Percentiles rank a stretch among this genome's conserved stretches.
These are phyloP conservation scores for Aspergillus olivimuriae DNA, from an alignment of 495 filamentous ascomycete species.

Conservation along the genomic window DNA sequence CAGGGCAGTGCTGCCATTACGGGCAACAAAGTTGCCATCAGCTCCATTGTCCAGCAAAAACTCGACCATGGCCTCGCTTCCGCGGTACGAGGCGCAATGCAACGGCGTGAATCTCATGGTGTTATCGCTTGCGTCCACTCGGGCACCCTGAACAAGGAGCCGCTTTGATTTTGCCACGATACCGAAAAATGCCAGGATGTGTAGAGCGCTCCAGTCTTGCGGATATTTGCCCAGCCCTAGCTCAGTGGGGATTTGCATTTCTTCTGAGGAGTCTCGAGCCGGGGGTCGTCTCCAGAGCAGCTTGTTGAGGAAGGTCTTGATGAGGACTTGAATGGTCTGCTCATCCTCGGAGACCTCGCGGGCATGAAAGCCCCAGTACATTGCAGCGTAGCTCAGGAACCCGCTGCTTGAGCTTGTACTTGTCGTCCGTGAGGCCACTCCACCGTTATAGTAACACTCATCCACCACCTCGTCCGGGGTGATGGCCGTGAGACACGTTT, in stretches of 20 bases:
- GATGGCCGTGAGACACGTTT: slow-evolving; percentile 22
- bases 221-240: slow-evolving; percentile 24
- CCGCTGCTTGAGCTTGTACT: slow-evolving; percentile 1
- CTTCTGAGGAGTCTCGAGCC: slow-evolving; percentile 4
- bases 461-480: slow-evolving; percentile 28
- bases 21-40: slow-evolving; percentile 17
- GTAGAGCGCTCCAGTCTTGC: slow-evolving; percentile 24
- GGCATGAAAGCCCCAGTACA: slow-evolving; percentile 28
- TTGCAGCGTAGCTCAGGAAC: slow-evolving; percentile 22
- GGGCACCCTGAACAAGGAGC: slow-evolving; percentile 22
- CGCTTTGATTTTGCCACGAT: slow-evolving; percentile 20
- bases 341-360: slow-evolving; percentile 24
- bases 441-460: slow-evolving; percentile 24
- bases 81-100: slow-evolving; percentile 32
- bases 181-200: slow-evolving; percentile 25
- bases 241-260: slow-evolving; percentile 12
- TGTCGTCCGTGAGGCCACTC: slow-evolving; percentile 6
- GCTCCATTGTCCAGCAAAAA: slow-evolving; percentile 25
- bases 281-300: slow-evolving; percentile 29
- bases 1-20: slow-evolving; percentile 22
- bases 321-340: slow-evolving; percentile 25
- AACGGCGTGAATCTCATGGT: slow-evolving; percentile 16
- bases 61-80: slow-evolving; percentile 34
- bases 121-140: slow-evolving; percentile 22
- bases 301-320: slow-evolving; percentile 30